Conservation (phyloP, 129 eudicot genomes). For the Helianthus annuus region DNA sequence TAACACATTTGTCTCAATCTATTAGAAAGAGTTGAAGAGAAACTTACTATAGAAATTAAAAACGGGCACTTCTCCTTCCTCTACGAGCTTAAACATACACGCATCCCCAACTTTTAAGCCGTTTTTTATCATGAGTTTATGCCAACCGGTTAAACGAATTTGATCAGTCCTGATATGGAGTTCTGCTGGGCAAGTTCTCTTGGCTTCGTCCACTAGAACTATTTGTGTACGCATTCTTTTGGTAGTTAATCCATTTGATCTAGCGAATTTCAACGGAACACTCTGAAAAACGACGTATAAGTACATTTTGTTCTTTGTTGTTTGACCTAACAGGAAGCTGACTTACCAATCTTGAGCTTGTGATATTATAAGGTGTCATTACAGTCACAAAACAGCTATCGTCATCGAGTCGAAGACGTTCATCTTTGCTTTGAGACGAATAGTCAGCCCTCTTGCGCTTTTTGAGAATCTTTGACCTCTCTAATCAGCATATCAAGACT, state of each 20-base stretch:
- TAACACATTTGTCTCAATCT: no score
- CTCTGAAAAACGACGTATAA: slow-evolving; percentile 7
- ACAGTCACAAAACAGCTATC: neutral
- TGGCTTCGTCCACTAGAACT: slow-evolving; percentile 15
- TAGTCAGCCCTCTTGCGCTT: slow-evolving; percentile 6
- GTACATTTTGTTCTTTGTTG: neutral
- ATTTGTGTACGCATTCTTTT: neutral
- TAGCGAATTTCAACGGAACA: slow-evolving; percentile 20
- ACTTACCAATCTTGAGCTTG: slow-evolving; percentile 7
- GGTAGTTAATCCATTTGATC: slow-evolving; percentile 20
- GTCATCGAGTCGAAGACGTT: no score
- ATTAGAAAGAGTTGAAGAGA: neutral
- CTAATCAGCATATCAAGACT: neutral
- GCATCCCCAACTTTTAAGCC: slow-evolving; percentile 11
- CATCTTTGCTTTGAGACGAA: neutral
- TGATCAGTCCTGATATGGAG: neutral
- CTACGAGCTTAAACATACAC: slow-evolving; percentile 16
- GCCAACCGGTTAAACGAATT: neutral
- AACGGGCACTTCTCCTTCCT: slow-evolving; percentile 11
- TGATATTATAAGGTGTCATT: slow-evolving; percentile 15
- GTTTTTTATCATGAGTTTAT: neutral
- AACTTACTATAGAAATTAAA: slow-evolving; percentile 22
- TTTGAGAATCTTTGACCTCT: slow-evolving; percentile 9
- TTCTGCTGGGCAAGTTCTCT: slow-evolving; percentile 22
- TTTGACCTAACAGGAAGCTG: neutral